Percentiles rank a stretch among this genome's conserved stretches.
Evolutionary conservation across 129 eudicot genomes (phyloP).

Genomic region (Saussurea involucrata): DNA sequence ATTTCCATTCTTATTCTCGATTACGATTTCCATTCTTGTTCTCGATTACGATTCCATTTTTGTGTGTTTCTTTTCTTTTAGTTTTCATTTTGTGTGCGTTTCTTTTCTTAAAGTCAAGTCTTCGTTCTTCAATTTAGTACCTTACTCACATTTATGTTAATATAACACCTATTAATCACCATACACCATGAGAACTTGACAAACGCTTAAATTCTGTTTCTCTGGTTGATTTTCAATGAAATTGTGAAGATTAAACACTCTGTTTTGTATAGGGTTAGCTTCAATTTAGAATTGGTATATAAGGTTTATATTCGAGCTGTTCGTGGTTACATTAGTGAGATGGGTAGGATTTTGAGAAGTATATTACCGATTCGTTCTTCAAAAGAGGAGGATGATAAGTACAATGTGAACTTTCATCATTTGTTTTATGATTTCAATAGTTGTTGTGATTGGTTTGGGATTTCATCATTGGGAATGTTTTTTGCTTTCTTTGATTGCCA

Average conservation of each 20-base stretch:
- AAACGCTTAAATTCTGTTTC: neutral
- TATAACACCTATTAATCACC: neutral
- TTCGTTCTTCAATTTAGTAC: constrained; percentile 9
- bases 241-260: constrained; percentile 12
- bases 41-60: no score
- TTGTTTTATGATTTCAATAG: no score
- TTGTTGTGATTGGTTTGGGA: no score
- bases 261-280: neutral
- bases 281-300: neutral
- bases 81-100: no score
- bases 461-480: no score
- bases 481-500: no score
- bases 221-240: neutral
- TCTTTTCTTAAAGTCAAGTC: constrained; percentile 24
- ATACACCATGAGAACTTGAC: constrained; percentile 6
- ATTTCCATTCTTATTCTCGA: no score
- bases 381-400: constrained; percentile 44
- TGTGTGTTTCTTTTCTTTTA: no score
- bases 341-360: constrained; percentile 53
- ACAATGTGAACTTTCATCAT: no score
- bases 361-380: constrained; percentile 35
- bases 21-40: no score
- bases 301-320: neutral
- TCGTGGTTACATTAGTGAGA: constrained; percentile 4
- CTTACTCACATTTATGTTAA: neutral